Evolutionary conservation across 2,329 filamentous ascomycete genomes (phyloP).

Genomic region (Claviceps digitariae): DNA sequence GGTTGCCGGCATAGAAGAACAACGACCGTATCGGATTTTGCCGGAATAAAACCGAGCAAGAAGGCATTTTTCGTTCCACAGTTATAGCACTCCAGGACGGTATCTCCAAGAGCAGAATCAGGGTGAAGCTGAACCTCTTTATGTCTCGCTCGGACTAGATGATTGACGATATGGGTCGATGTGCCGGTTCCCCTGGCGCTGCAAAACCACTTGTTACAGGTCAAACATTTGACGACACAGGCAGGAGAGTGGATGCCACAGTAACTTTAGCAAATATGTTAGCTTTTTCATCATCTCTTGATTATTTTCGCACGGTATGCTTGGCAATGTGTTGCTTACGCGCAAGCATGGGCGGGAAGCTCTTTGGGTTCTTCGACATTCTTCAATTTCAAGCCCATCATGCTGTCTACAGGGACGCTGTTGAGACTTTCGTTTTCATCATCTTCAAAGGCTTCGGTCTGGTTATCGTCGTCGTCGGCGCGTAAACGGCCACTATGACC

Average conservation of each 20-base stretch:
- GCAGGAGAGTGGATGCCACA: constrained; percentile 94
- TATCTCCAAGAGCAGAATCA: constrained; percentile 83
- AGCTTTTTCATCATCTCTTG: neutral
- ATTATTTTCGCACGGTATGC: neutral
- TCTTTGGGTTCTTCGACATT: constrained; percentile 69
- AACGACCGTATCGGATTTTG: constrained; percentile 96
- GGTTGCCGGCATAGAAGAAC: constrained; percentile 93
- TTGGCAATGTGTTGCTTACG: constrained; percentile 41
- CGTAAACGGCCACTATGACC: constrained; percentile 46
- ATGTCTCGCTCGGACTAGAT: constrained; percentile 90
- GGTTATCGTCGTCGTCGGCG: constrained; percentile 81
- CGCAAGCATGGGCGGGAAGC: constrained; percentile 87
- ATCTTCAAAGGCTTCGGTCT: constrained; percentile 69
- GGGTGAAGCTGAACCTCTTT: constrained; percentile 98
- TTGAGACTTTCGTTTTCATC: constrained; percentile 66
- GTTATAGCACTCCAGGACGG: constrained; percentile 96
- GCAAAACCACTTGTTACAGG: constrained; percentile 98
- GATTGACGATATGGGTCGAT: constrained; percentile 96
- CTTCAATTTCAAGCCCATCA: constrained; percentile 48
- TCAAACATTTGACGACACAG: constrained; percentile 90
- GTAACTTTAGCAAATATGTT: constrained; percentile 42
- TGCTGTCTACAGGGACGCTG: constrained; percentile 66
- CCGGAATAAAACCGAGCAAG: constrained; percentile 91
- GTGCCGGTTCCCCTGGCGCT: constrained; percentile 93
- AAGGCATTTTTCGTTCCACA: constrained; percentile 99